phyloP scores from a whole-genome alignment of 805 yeast genomes.

The Hanseniaspora osmophila region DNA sequence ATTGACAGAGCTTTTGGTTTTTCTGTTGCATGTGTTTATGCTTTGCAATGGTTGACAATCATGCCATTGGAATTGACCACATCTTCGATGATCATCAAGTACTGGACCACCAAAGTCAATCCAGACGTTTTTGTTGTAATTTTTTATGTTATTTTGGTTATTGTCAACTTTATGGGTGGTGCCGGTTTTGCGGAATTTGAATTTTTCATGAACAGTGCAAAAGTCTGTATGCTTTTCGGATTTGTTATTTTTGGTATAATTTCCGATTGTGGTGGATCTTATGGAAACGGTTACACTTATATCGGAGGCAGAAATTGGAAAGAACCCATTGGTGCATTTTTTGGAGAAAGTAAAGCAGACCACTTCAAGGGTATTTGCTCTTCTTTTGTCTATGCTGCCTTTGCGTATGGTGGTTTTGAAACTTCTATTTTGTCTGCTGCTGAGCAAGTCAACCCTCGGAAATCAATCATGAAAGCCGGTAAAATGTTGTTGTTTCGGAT shows the following conservation, averaged over 20 bases:
- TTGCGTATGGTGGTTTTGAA: constrained; percentile 54
- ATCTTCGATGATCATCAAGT: constrained; percentile 45
- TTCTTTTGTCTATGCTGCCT: constrained; percentile 55
- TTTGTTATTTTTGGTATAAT: constrained; percentile 40
- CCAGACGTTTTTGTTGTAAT: constrained; percentile 45
- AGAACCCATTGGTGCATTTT: constrained; percentile 53
- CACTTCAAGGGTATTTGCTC: constrained; percentile 51
- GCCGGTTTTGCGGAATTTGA: constrained; percentile 49
- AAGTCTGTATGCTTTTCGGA: constrained; percentile 47
- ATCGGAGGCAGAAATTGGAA: constrained; percentile 47
- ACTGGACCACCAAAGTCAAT: constrained; percentile 41
- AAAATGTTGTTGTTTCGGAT: constrained; percentile 62
- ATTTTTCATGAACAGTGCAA: constrained; percentile 50
- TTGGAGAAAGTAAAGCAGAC: constrained; percentile 24
- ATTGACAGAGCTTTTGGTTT: constrained; percentile 45
- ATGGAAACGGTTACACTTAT: constrained; percentile 34
- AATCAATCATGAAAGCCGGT: constrained; percentile 49
- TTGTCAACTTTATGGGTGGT: constrained; percentile 41
- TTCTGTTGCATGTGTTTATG: constrained; percentile 49
- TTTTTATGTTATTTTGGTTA: constrained; percentile 31
- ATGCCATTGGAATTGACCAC: constrained; percentile 53
- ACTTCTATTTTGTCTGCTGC: constrained; percentile 55
- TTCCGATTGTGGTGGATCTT: constrained; percentile 29
- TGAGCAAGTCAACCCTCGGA: constrained; percentile 52
- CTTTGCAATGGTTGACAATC: constrained; percentile 49